Evolutionary conservation across 805 yeast species (phyloP).

Genomic region (Zygoascus tannicola): DNA sequence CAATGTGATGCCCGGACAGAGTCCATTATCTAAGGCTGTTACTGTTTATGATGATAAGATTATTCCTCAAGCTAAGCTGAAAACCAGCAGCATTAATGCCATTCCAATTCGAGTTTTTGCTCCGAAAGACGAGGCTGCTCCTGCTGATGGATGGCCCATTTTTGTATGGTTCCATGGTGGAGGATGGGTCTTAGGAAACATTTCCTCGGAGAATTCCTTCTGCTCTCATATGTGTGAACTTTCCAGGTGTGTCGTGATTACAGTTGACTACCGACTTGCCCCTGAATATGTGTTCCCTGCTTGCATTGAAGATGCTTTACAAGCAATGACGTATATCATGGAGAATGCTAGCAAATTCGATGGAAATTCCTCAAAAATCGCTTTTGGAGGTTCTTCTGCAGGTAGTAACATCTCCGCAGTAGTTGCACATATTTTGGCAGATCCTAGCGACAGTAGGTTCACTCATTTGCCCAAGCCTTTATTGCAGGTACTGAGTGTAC

Average conservation of each 20-base stretch:
- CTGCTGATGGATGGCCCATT: conserved; percentile 31
- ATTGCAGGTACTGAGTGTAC: conserved; percentile 36
- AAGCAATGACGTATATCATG: conserved; percentile 17
- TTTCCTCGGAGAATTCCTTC: conserved; percentile 34
- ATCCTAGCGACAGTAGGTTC: conserved; percentile 17
- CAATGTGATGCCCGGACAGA: conserved; percentile 37
- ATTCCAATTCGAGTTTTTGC: conserved; percentile 29
- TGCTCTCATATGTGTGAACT: conserved; percentile 33
- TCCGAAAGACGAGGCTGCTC: conserved; percentile 27
- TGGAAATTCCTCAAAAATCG: conserved; percentile 23
- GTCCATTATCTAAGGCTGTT: conserved; percentile 19
- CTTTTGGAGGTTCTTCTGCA: conserved; percentile 41
- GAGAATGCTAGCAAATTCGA: conserved; percentile 8
- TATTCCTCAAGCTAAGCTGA: conserved; percentile 18
- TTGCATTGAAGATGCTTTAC: conserved; percentile 34
- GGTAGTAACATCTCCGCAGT: conserved; percentile 29
- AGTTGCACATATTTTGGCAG: conserved; percentile 23
- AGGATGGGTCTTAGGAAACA: conserved; percentile 36
- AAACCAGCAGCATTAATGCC: conserved; percentile 19
- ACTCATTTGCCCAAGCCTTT: conserved; percentile 28
- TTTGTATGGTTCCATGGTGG: conserved; percentile 37
- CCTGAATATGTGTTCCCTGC: conserved; percentile 45
- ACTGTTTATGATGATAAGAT: neutral
- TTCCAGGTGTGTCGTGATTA: conserved; percentile 32
- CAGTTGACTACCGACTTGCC: conserved; percentile 43